A percentile compares a stretch with the other conserved stretches of the same genome.
phyloP scores from a whole-genome alignment of 805 yeast genomes.

The Pichia gijzeniarum region DNA sequence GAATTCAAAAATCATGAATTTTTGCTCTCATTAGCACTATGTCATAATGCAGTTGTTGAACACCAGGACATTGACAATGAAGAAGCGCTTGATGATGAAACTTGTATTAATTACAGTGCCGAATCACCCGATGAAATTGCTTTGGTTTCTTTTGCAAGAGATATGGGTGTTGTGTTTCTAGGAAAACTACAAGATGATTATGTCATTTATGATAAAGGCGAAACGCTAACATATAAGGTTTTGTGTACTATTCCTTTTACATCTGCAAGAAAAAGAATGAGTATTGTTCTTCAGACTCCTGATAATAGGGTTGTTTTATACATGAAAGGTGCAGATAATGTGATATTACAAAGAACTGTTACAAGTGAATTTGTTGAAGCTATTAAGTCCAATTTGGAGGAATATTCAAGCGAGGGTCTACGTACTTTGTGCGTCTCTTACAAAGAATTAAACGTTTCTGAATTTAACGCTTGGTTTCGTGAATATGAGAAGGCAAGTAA shows the following conservation, averaged over 20 bases:
- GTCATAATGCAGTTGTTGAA: constrained; percentile 57
- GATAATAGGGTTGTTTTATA: constrained; percentile 38
- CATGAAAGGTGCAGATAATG: constrained; percentile 73
- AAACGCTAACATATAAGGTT: constrained; percentile 38
- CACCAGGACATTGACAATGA: constrained; percentile 1
- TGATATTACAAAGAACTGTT: constrained; percentile 45
- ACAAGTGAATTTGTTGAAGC: constrained; percentile 29
- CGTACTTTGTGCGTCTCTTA: constrained; percentile 70
- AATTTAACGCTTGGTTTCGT: constrained; percentile 48
- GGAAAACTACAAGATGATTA: constrained; percentile 47
- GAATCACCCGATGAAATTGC: constrained; percentile 85
- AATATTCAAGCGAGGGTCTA: constrained; percentile 70
- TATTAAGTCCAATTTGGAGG: constrained; percentile 55
- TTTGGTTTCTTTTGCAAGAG: constrained; percentile 68
- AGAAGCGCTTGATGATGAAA: constrained; percentile 27
- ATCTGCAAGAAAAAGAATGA: constrained; percentile 73
- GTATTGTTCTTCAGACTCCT: constrained; percentile 52
- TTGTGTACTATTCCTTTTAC: constrained; percentile 57
- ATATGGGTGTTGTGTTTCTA: constrained; percentile 58
- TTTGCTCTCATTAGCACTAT: constrained; percentile 60
- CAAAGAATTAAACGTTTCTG: constrained; percentile 38
- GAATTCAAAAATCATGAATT: constrained; percentile 44
- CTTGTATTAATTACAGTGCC: constrained; percentile 53
- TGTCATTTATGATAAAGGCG: constrained; percentile 40
- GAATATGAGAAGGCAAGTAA: constrained; percentile 52